Evolutionary conservation across 1,284 basidiomycete genomes (phyloP), one percentile per base, ranked within the genome.

Genomic region (Inonotus obliquus): DNA sequence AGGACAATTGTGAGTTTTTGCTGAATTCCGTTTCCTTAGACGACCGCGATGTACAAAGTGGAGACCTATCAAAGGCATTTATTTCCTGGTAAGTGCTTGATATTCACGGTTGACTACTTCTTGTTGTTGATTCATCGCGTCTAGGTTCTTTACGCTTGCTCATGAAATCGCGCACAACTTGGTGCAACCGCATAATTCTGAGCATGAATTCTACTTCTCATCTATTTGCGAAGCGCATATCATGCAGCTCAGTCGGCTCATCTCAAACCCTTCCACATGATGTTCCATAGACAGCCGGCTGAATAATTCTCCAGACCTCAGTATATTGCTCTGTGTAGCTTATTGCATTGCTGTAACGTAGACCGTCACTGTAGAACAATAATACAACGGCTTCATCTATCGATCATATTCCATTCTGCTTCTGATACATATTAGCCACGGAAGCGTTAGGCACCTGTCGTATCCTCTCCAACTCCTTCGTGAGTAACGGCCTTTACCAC

Each of bases 191-290:
- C 89, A 92, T 68, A 91, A 91, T 67, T 87, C 89, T 3, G 89
- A 92, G 70, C 94, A 96, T 70, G 92, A 95, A 68, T 98, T 96
- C 73, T 97, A 94, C 73, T 96, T 97, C 69, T 93, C 92, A 35
- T 87, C 90, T 5, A 91, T 98, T 21, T 91, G 91, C 64, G 93
- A 97, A 73, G 82, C 79, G 65, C 79, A 78, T 65, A 72, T 82
- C 41, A 63, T 51, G 10, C 38, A 53, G 2, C 55, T 60, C 13
- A 41, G 52, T 7, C 48, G 52, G 10, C 45, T 63, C 13, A 39
- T 56, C 32, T 52, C 51, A 4, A 27, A 27, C 29, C 4, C 32
- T 35, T 29, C 51, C 6, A 1, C 13, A 32, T 52, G 51, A 29
- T 35, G 2, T 27, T 4, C 14, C 14, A 9, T 52, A 13, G 29